Evolutionary conservation across 2,329 filamentous ascomycete genomes (phyloP).

Genomic region (Pseudogymnoascus sp.): DNA sequence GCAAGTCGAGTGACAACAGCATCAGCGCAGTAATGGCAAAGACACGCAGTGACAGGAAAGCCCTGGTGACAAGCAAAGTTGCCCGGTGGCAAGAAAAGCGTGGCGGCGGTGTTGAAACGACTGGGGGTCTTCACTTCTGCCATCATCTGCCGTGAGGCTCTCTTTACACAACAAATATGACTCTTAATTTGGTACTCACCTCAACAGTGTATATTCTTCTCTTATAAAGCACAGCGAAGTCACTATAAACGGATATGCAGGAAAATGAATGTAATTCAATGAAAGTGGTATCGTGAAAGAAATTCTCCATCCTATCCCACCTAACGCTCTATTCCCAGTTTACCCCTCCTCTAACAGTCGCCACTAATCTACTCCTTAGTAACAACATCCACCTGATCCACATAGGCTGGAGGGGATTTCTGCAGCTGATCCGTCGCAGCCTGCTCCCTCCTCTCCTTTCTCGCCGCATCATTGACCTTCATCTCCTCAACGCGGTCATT

Average conservation of each 20-base stretch:
- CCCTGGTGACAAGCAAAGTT: neutral
- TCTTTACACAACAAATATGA: no score
- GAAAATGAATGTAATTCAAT: neutral
- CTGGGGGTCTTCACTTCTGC: no score
- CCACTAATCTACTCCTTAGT: neutral
- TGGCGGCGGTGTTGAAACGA: no score
- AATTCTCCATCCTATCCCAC: neutral
- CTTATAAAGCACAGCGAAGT: no score
- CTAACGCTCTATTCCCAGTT: neutral
- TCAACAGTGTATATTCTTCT: no score
- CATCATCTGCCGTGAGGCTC: no score
- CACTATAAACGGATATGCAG: neutral
- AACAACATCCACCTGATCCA: neutral
- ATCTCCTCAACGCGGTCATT: neutral
- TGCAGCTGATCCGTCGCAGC: neutral
- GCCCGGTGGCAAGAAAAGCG: neutral
- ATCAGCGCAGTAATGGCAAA: no score
- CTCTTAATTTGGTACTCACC: no score
- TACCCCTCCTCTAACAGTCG: no score
- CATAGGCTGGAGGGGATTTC: neutral
- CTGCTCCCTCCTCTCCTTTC: slow-evolving; percentile 3
- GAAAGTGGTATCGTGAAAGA: slow-evolving; percentile 1
- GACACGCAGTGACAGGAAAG: no score
- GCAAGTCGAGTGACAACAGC: no score
- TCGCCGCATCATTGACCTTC: neutral